Conservation (phyloP, 768 basidiomycete species). For the Astraeus odoratus region DNA sequence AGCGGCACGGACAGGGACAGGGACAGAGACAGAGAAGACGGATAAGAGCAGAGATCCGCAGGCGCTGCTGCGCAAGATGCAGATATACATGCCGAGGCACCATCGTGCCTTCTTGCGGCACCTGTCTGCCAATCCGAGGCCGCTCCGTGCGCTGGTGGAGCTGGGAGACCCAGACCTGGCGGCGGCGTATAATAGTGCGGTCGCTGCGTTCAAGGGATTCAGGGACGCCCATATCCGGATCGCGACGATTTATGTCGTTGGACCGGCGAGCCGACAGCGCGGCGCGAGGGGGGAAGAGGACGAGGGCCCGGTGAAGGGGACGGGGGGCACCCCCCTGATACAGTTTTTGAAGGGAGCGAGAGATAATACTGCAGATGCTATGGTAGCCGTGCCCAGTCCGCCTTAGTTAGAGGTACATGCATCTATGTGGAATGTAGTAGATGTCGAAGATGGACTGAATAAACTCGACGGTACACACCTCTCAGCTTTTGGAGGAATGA, state of each 20-base stretch:
- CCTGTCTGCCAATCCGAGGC: constrained; percentile 51
- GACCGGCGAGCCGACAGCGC: not conserved
- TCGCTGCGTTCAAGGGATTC: constrained; percentile 58
- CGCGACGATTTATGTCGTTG: constrained; percentile 52
- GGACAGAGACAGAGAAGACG: not conserved
- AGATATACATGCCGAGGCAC: constrained; percentile 75
- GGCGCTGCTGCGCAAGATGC: constrained; percentile 66
- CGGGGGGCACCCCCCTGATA: constrained; percentile 76
- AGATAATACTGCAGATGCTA: constrained; percentile 52
- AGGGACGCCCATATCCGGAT: constrained; percentile 69
- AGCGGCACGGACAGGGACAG: not conserved
- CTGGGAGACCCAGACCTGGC: constrained; percentile 18
- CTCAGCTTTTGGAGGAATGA: too few relatives aligned
- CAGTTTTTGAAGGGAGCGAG: constrained; percentile 68
- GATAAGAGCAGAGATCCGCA: not conserved
- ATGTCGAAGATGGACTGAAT: too few relatives aligned
- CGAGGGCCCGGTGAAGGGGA: constrained; percentile 46
- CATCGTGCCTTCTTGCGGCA: constrained; percentile 75
- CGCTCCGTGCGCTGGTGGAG: constrained; percentile 42
- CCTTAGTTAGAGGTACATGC: constrained; percentile 11
- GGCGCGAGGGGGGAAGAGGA: not conserved
- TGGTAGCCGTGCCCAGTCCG: constrained; percentile 16
- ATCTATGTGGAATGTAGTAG: not conserved
- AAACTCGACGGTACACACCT: too few relatives aligned
- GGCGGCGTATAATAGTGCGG: constrained; percentile 53